Percentiles rank a stretch among this genome's conserved stretches.
These are phyloP conservation scores for Candida andamanensis DNA, from an alignment of 805 yeast species.

Conservation along the genomic window DNA sequence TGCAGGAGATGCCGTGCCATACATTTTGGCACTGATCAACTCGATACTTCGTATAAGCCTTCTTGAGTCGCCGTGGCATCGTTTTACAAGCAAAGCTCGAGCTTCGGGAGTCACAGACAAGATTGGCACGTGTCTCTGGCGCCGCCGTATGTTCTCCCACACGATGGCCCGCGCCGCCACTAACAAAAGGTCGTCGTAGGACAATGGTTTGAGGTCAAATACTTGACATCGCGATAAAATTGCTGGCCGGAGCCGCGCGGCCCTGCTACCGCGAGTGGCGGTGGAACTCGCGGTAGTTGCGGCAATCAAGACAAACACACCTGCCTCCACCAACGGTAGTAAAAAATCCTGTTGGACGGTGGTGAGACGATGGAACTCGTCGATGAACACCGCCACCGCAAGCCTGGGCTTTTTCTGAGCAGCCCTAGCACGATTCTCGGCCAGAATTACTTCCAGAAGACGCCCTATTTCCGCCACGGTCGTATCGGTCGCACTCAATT, in stretches of 20 bases:
- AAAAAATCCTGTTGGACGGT: constrained; percentile 85
- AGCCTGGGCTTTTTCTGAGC: constrained; percentile 28
- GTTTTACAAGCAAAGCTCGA: constrained; percentile 12
- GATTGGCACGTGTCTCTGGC: constrained; percentile 6
- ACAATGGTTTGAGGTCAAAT: constrained; percentile 58
- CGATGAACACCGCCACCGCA: constrained; percentile 63
- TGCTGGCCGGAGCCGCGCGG: constrained; percentile 76
- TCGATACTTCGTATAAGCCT: constrained; percentile 29
- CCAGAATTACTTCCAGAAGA: constrained; percentile 46
- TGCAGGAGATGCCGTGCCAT: constrained; percentile 2
- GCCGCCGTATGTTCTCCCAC: constrained; percentile 24
- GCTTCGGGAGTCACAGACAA: constrained; percentile 14
- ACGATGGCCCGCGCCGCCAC: constrained; percentile 57
- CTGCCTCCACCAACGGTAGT: constrained; percentile 78
- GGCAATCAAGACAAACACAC: constrained; percentile 77
- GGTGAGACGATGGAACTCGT: constrained; percentile 87
- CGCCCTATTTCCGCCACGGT: constrained; percentile 62
- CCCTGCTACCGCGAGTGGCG: constrained; percentile 93
- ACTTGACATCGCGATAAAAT: constrained; percentile 79
- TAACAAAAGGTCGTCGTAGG: constrained; percentile 41
- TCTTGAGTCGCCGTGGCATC: constrained; percentile 29
- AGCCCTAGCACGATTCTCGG: constrained; percentile 42
- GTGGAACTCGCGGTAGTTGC: constrained; percentile 98
- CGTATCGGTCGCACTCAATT: constrained; percentile 78
- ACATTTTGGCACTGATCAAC: constrained; percentile 17